phyloP scores from a whole-genome alignment of 805 yeast species.

The Saccharomycopsis lassenensis region DNA sequence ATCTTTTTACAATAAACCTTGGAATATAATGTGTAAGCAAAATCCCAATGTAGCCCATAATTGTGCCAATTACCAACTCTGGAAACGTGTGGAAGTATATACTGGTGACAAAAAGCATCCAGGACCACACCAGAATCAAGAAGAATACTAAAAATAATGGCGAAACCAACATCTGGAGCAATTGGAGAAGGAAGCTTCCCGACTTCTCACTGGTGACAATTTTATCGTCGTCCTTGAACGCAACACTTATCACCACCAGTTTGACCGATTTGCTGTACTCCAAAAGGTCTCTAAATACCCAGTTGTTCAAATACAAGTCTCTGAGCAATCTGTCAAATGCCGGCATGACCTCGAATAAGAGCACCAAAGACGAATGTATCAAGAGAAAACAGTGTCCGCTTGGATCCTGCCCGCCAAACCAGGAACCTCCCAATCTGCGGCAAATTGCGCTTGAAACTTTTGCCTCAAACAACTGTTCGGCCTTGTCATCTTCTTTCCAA shows the following conservation, averaged over 20 bases:
- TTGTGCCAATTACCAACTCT: slow-evolving; percentile 12
- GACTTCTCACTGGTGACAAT: background rate
- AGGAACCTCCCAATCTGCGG: slow-evolving; percentile 49
- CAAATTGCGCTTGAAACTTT: slow-evolving; percentile 32
- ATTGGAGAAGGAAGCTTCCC: slow-evolving; percentile 6
- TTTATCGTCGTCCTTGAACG: slow-evolving; percentile 6
- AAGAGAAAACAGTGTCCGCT: slow-evolving; percentile 86
- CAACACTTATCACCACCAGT: background rate
- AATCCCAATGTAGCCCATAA: slow-evolving; percentile 15
- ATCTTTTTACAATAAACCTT: slow-evolving; percentile 1
- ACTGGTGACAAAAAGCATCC: slow-evolving; percentile 79
- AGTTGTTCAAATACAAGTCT: slow-evolving; percentile 22
- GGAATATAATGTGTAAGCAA: slow-evolving; percentile 6
- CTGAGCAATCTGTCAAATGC: slow-evolving; percentile 24
- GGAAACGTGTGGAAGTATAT: slow-evolving; percentile 65
- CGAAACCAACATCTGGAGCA: slow-evolving; percentile 16
- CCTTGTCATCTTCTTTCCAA: no score
- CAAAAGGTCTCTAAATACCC: slow-evolving; percentile 6
- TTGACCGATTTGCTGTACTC: background rate
- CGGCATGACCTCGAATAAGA: slow-evolving; percentile 54
- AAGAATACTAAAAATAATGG: slow-evolving; percentile 24
- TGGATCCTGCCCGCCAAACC: slow-evolving; percentile 92
- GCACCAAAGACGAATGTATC: slow-evolving; percentile 50
- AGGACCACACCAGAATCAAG: slow-evolving; percentile 54
- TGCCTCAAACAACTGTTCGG: slow-evolving; percentile 4